phyloP scores from a whole-genome alignment of 495 filamentous ascomycete genomes.

The Cenococcum geophilum region DNA sequence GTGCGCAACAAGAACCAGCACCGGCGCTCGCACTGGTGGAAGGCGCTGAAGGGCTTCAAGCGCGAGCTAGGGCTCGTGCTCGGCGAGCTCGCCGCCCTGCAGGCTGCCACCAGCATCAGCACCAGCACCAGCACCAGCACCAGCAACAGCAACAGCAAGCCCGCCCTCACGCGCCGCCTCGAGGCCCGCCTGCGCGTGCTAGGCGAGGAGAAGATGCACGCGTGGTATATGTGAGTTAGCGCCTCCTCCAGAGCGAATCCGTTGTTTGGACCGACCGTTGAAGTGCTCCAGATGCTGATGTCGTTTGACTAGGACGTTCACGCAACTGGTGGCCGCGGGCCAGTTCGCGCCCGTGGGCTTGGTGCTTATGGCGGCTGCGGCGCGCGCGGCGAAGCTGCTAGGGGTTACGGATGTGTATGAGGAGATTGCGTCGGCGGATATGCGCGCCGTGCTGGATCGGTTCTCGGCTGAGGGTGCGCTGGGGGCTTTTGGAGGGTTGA shows the following conservation, averaged over 20 bases:
- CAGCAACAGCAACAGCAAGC: too few relatives aligned
- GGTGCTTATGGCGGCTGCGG: constrained; percentile 25
- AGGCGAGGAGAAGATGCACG: constrained; percentile 22
- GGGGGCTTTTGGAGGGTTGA: constrained; percentile 15
- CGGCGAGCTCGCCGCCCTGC: constrained; percentile 10
- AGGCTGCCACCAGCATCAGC: background rate
- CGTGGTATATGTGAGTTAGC: constrained; percentile 29
- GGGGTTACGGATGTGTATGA: constrained; percentile 26
- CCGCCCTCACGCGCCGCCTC: background rate
- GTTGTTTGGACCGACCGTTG: constrained; percentile 1
- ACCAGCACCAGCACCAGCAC: background rate
- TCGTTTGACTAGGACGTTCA: constrained; percentile 22
- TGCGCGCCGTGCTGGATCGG: constrained; percentile 14
- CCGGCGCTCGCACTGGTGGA: constrained; percentile 26
- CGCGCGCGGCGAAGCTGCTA: constrained; percentile 18
- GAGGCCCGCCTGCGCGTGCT: constrained; percentile 16
- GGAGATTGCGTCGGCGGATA: constrained; percentile 24
- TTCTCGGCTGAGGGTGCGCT: constrained; percentile 10
- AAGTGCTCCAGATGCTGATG: too few relatives aligned
- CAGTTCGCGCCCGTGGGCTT: constrained; percentile 26
- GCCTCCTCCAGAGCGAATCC: background rate
- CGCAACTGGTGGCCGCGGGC: constrained; percentile 25
- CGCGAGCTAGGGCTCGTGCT: constrained; percentile 23
- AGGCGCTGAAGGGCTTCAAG: constrained; percentile 16
- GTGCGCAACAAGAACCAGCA: constrained; percentile 28